Evolutionary conservation across 2,329 filamentous ascomycete genomes (phyloP), one percentile per base, ranked within the genome.

Genomic region (Juglanconis sp.): DNA sequence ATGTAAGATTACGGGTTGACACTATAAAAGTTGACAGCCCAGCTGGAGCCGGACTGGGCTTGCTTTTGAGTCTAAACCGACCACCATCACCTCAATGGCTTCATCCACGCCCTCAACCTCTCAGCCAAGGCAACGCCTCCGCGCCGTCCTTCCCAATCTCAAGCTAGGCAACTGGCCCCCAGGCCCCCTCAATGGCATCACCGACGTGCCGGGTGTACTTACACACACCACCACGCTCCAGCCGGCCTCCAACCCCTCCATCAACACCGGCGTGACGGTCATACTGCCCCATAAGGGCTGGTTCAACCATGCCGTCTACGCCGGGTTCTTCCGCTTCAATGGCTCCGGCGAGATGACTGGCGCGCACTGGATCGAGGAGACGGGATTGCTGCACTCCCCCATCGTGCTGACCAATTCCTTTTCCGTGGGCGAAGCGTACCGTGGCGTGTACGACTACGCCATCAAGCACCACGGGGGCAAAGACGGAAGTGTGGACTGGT

Each of bases 301-400:
- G 79, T 73, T 74, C 66, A 62, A 73, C 49, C 72, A 75, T 9
- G 77, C 77, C 46, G 78, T 75, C 57, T 78, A 81, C 51, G 76
- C 79, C 3, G 77, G 77, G n/a, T 67, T 82, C 52, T 87, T 87
- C 71, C 78, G 80, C 62, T 87, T 88, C 74, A 88, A 88, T 65
- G 85, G 86, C 57, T 81, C 80, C 50, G 85, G 86, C 47, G 84
- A 87, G 70, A 75, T 87, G 74, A 87, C 85, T 0, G 84, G 85
- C 2, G 76, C 75, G 9, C 82, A 87, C 65, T 86, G 83, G 80
- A 81, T 88, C 61, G 77, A 84, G 15, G 86, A 88, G 68, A 84
- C 83, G 0, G 85, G 85, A 0, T 74, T 86, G 4, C 70, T 87
- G 3, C 78, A 81, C 57, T 84, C 81, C 3, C 86, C 85, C 3